Percentiles rank a stretch among this genome's conserved stretches.
phyloP scores from a whole-genome alignment of 2,329 filamentous ascomycete species.

The Pseudogymnoascus sp. region DNA sequence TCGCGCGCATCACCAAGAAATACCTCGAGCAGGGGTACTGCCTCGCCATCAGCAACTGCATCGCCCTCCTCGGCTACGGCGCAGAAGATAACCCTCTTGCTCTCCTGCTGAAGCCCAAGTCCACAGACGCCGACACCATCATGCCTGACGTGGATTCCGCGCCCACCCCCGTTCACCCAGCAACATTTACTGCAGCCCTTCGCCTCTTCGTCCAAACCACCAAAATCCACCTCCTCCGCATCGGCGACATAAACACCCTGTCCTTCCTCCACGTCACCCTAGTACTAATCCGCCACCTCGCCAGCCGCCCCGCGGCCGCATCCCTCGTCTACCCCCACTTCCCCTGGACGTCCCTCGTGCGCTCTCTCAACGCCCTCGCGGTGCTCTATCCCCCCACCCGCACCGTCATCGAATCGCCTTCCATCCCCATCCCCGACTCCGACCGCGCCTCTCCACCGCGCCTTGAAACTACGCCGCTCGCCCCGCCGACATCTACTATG shows the following conservation, averaged over 20 bases:
- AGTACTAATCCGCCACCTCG: slow-evolving; percentile 22
- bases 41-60: slow-evolving; percentile 43
- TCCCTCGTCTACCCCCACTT: slow-evolving; percentile 18
- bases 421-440: slow-evolving; percentile 19
- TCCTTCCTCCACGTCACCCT: slow-evolving; percentile 26
- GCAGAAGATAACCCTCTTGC: slow-evolving; percentile 19
- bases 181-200: neutral
- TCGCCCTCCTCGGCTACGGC: slow-evolving; percentile 27
- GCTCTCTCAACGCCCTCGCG: slow-evolving; percentile 22
- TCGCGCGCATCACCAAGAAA: slow-evolving; percentile 41
- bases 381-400: slow-evolving; percentile 9
- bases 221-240: slow-evolving; percentile 20
- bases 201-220: slow-evolving; percentile 19
- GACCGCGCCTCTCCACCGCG: neutral
- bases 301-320: slow-evolving; percentile 19
- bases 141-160: neutral
- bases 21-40: slow-evolving; percentile 44
- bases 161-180: neutral
- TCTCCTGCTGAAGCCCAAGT: neutral
- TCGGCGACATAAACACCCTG: slow-evolving; percentile 25
- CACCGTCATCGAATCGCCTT: slow-evolving; percentile 17
- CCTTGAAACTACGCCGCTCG: neutral
- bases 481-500: neutral
- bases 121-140: neutral
- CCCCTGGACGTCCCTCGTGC: slow-evolving; percentile 21